Percentiles rank a stretch among this genome's conserved stretches.
Evolutionary conservation across 1,284 basidiomycete genomes (phyloP).

Genomic region (Papiliotrema fonsecae): DNA sequence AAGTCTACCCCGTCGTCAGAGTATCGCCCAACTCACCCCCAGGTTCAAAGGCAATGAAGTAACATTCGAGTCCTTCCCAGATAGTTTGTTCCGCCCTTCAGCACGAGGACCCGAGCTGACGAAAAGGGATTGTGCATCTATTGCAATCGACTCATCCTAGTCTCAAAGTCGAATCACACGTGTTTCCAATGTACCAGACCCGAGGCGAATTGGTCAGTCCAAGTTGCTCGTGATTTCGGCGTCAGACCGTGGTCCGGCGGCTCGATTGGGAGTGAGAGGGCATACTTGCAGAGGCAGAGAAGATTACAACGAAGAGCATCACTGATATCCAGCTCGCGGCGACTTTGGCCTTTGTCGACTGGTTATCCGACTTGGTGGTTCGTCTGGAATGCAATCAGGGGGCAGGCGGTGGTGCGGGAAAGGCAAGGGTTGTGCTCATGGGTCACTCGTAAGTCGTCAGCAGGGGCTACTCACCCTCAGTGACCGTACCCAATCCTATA

Average conservation of each 20-base stretch:
- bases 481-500: too few species aligned
- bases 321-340: conserved; percentile 62
- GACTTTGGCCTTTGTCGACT: conserved; percentile 76
- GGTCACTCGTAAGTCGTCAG: conserved; percentile 80
- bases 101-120: neutral
- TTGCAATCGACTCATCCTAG: conserved; percentile 52
- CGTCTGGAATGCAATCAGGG: conserved; percentile 67
- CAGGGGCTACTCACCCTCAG: too few species aligned
- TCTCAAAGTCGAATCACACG: conserved; percentile 62
- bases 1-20: conserved; percentile 5
- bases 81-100: conserved; percentile 19
- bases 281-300: too few species aligned
- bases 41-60: conserved; percentile 50
- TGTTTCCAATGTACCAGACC: conserved; percentile 91
- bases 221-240: neutral
- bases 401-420: conserved; percentile 63
- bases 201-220: conserved; percentile 74
- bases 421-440: conserved; percentile 75
- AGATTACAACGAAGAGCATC: too few species aligned
- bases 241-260: too few species aligned
- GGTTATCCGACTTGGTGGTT: conserved; percentile 76
- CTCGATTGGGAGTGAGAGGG: too few species aligned
- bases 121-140: conserved; percentile 63
- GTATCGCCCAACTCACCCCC: neutral
- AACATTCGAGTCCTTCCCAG: conserved; percentile 48